Percentiles rank a stretch among this genome's conserved stretches.
Conservation (phyloP, 495 filamentous ascomycete species). For the Cercophora newfieldiana region DNA sequence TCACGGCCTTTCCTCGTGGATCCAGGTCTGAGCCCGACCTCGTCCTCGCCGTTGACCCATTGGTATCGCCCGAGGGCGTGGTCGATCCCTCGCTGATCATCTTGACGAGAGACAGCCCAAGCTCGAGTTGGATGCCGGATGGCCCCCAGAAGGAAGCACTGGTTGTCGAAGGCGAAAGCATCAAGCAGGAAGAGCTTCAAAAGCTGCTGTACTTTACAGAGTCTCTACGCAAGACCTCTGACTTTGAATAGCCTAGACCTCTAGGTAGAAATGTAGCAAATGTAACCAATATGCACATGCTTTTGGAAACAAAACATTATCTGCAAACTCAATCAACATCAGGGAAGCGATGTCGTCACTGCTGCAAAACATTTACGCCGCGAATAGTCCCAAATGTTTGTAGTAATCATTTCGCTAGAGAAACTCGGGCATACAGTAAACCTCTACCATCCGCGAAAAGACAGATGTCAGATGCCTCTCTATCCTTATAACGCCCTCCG, state of each 20-base stretch:
- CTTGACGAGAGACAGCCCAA: conserved; percentile 14
- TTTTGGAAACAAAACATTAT: no score
- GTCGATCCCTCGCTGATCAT: conserved; percentile 23
- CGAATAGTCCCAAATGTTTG: conserved; percentile 2
- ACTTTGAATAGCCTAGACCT: conserved; percentile 26
- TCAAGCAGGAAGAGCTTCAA: conserved; percentile 46
- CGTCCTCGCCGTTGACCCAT: conserved; percentile 59
- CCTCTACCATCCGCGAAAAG: conserved; percentile 14
- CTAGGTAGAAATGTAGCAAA: neutral
- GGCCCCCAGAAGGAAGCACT: conserved; percentile 21
- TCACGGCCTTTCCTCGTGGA: conserved; percentile 34
- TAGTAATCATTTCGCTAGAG: conserved; percentile 22
- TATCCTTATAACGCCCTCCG: conserved; percentile 34
- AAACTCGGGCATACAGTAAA: conserved; percentile 15
- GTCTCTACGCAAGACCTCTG: conserved; percentile 61
- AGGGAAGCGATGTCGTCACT: neutral
- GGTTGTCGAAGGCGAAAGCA: conserved; percentile 25
- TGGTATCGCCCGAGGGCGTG: conserved; percentile 28
- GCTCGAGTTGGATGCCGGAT: neutral
- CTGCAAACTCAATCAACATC: no score
- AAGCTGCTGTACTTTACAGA: conserved; percentile 70
- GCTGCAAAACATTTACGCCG: neutral
- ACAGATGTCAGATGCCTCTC: conserved; percentile 27
- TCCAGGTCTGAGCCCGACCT: conserved; percentile 32
- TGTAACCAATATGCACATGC: neutral